Conservation (phyloP, 495 filamentous ascomycete species). For the Tuber brumale region DNA sequence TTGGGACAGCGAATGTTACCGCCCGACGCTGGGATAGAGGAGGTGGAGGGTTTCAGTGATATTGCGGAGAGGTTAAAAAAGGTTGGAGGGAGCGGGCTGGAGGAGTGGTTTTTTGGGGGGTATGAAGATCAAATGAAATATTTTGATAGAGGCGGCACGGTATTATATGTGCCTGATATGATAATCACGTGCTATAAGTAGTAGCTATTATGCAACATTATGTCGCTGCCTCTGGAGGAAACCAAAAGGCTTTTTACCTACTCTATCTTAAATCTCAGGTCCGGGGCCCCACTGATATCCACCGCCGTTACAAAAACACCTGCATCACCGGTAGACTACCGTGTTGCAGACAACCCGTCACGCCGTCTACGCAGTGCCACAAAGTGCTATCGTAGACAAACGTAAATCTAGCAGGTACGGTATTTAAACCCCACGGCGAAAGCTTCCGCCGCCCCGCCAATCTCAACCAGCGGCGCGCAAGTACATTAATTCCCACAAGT, state of each 20-base stretch:
- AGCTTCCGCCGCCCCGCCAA: too few relatives aligned
- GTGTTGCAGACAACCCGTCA: background rate
- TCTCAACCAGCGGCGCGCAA: too few relatives aligned
- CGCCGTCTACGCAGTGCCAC: background rate
- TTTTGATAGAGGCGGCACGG: background rate
- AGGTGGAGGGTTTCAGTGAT: slow-evolving; percentile 5
- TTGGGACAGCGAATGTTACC: background rate
- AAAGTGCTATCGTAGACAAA: background rate
- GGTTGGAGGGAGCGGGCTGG: background rate
- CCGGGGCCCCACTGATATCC: background rate
- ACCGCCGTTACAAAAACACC: background rate
- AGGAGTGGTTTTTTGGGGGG: slow-evolving; percentile 8
- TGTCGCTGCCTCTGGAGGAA: background rate
- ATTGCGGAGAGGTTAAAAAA: background rate
- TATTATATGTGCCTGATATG: background rate
- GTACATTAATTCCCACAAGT: too few relatives aligned
- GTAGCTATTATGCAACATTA: background rate
- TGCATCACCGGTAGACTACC: background rate
- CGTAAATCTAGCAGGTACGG: background rate
- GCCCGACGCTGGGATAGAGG: background rate
- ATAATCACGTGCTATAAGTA: background rate
- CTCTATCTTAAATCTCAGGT: background rate
- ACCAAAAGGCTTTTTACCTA: background rate
- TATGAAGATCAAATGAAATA: slow-evolving; percentile 6
- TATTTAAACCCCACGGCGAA: background rate